phyloP scores from a whole-genome alignment of 768 basidiomycete genomes.

The Termitomyces sp. region DNA sequence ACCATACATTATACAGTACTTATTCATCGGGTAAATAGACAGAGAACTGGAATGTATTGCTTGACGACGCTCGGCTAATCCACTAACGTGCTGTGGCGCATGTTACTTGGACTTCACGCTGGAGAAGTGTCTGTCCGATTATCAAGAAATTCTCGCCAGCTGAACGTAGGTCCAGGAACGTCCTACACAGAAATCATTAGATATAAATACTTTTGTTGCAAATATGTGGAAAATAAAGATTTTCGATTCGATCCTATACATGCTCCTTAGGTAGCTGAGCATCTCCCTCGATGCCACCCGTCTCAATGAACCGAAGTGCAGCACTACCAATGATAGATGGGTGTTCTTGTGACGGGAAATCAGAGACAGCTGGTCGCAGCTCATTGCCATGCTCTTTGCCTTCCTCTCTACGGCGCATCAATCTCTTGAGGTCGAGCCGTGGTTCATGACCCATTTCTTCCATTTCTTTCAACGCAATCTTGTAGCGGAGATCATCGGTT shows the following conservation, averaged over 20 bases:
- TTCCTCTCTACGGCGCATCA: slow-evolving; percentile 3
- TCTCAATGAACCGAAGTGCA: slow-evolving; percentile 26
- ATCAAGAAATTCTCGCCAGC: neutral
- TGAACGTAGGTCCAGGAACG: neutral
- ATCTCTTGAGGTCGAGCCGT: slow-evolving; percentile 11
- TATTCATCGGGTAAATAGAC: no score
- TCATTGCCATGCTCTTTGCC: neutral
- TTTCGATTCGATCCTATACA: neutral
- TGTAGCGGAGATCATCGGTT: slow-evolving; percentile 54
- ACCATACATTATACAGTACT: no score
- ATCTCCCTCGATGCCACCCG: slow-evolving; percentile 20
- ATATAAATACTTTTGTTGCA: neutral
- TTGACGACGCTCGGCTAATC: no score
- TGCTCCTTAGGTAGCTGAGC: slow-evolving; percentile 11
- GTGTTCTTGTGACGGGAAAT: neutral
- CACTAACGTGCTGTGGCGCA: no score
- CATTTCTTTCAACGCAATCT: slow-evolving; percentile 69
- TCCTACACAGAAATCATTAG: neutral
- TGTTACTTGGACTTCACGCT: neutral
- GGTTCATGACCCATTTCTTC: slow-evolving; percentile 47
- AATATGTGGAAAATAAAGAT: neutral
- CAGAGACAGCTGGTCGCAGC: neutral
- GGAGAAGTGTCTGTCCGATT: neutral
- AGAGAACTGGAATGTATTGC: no score
- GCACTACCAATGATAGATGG: slow-evolving; percentile 17